These are phyloP conservation scores for Ricinus communis DNA, from an alignment of 345 rosid species.

Conservation along the genomic window DNA sequence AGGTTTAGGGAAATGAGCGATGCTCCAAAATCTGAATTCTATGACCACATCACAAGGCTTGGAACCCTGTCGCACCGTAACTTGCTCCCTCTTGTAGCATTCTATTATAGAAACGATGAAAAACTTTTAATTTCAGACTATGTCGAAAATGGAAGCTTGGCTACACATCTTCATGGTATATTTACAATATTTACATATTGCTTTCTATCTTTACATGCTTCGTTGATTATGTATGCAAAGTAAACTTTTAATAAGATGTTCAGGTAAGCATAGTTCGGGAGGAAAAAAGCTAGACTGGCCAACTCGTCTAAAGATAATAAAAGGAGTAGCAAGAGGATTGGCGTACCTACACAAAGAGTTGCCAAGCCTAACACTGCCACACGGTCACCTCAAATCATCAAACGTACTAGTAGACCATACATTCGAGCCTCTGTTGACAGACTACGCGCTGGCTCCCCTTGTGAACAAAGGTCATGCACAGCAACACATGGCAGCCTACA, in stretches of 20 bases:
- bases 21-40: conserved; percentile 57
- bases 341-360: conserved; percentile 61
- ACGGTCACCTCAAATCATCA: conserved; percentile 86
- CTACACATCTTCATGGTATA: conserved; percentile 77
- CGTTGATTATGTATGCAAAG: too few species aligned
- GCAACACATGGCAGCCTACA: conserved; percentile 66
- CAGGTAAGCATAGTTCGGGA: conserved; percentile 52
- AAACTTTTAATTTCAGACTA: conserved; percentile 75
- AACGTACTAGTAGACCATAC: conserved; percentile 61
- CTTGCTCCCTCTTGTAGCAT: conserved; percentile 66
- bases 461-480: conserved; percentile 67
- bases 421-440: conserved; percentile 56
- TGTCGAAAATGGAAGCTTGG: conserved; percentile 69
- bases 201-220: too few species aligned
- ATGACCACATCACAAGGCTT: conserved; percentile 64
- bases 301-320: conserved; percentile 64
- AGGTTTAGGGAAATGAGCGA: conserved; percentile 69
- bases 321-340: conserved; percentile 74
- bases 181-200: too few species aligned
- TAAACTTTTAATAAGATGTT: too few species aligned
- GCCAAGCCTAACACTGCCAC: conserved; percentile 53
- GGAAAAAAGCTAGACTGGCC: conserved; percentile 69
- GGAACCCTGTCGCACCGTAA: conserved; percentile 72
- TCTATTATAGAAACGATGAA: conserved; percentile 71
- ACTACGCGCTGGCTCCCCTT: conserved; percentile 59